These are phyloP conservation scores for Brassica cretica DNA, from an alignment of 345 rosid genomes.

Conservation along the genomic window DNA sequence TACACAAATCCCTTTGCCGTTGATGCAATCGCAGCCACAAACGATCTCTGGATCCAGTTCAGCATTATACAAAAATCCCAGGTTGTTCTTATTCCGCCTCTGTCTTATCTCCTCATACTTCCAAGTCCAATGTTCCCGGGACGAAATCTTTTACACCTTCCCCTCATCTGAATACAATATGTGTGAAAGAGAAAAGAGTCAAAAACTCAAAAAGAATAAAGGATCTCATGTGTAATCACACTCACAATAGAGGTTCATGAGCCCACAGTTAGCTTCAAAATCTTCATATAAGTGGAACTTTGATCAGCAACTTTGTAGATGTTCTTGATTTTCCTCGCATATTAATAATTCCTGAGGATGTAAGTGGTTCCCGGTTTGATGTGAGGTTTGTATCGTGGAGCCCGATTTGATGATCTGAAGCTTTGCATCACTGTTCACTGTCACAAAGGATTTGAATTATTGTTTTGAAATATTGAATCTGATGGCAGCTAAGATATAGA, in stretches of 20 bases:
- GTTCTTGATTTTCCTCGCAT: too few relatives aligned
- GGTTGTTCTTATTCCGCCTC: background rate
- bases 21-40: background rate
- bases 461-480: too few relatives aligned
- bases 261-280: too few relatives aligned
- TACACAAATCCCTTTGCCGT: background rate
- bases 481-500: too few relatives aligned
- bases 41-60: background rate
- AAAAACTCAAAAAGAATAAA: background rate
- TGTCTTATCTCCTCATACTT: background rate
- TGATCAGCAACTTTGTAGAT: too few relatives aligned
- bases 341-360: background rate
- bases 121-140: background rate
- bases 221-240: constrained; percentile 5
- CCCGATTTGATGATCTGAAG: too few relatives aligned
- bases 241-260: constrained; percentile 3
- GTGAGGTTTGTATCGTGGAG: too few relatives aligned
- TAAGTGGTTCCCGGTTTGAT: too few relatives aligned
- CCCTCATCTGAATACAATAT: background rate
- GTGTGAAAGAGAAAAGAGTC: background rate
- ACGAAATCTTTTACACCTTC: background rate
- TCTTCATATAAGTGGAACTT: too few relatives aligned
- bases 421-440: too few relatives aligned
- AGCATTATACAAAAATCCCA: background rate
- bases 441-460: too few relatives aligned